phyloP scores from a whole-genome alignment of 208 protist genomes.

The Acanthamoeba castellanii region DNA sequence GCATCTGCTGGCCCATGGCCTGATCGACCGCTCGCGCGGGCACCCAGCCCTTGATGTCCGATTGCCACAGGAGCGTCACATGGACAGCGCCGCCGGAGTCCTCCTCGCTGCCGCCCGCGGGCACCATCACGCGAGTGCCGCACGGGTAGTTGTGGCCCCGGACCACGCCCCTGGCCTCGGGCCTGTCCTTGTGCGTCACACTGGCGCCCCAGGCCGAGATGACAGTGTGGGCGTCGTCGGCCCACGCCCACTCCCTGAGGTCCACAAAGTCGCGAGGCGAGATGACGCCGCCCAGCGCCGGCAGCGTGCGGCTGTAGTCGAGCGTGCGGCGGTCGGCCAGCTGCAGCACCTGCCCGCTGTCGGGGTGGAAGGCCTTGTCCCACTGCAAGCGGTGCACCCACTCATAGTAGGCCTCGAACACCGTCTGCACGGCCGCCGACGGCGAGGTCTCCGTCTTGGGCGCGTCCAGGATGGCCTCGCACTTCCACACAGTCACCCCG shows the following conservation, averaged over 20 bases:
- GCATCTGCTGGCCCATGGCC: conserved; percentile 33
- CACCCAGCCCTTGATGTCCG: conserved; percentile 41
- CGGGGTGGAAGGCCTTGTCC: conserved; percentile 56
- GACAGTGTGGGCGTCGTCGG: not conserved
- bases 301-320: conserved; percentile 64
- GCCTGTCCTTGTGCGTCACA: not conserved
- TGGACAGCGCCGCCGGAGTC: not conserved
- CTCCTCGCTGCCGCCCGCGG: not conserved
- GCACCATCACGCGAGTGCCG: not conserved
- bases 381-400: conserved; percentile 15
- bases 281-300: conserved; percentile 45
- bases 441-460: not conserved
- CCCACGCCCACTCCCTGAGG: not conserved
- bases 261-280: conserved; percentile 33
- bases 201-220: conserved; percentile 52
- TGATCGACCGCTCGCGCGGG: conserved; percentile 16
- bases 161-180: conserved; percentile 1
- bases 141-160: conserved; percentile 30
- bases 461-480: not conserved
- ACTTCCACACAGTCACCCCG: conserved; percentile 33
- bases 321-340: conserved; percentile 53
- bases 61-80: conserved; percentile 45
- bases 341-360: conserved; percentile 48
- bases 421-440: not conserved
- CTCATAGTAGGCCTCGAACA: conserved; percentile 43